Evolutionary conservation across 768 basidiomycete species (phyloP), one percentile per base, ranked within the genome.

Genomic region (Leucosporidium yakuticum): DNA sequence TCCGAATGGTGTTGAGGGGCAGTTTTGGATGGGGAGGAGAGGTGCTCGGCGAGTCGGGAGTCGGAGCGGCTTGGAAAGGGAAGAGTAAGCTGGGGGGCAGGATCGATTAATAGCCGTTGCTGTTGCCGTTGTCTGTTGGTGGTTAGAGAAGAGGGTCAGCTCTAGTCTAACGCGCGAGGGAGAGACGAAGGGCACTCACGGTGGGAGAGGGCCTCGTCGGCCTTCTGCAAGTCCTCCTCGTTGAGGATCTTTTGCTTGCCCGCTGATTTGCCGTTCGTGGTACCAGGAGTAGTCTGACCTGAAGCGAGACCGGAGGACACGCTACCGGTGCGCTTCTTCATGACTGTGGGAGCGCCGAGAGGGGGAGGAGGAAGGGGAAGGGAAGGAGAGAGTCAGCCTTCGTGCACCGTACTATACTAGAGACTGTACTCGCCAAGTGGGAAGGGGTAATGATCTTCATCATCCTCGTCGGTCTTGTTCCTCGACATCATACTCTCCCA

Each of bases 401-500:
- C 14, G 51, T 51, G 50, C 21, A 51, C 5, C 4, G 17, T 6
- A 14, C 19, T 51, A 27, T 8, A 32, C 17, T 19, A 12, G 21
- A 34, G 25, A 25, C n/a, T 57, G 21, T 4, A 20, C 65, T 44
- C 39, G 14, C 39, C 60, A 23, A 69, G 56, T 15, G 71, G 59
- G 48, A 65, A 65, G 74, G 89, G 90, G 81, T 91, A 94, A 39
- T 85, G 85, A 71, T 95, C 93, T 48, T 96, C 93, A 63, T 97
- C 93, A 34, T 92, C 91, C 19, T 89, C 87, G 32, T 81, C 80
- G 59, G 80, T 77, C 48, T 65, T 62, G 29, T 34, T 50, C 29
- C 50, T 31, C 20, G 34, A 27, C 60, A 69, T 69, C 36, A 69
- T 63, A 17, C 44, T 47, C 61, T 73, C 63, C 71, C 71, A 73